These are phyloP conservation scores for Venturiaceae sp. DNA, from an alignment of 2,329 filamentous ascomycete genomes.

Conservation along the genomic window DNA sequence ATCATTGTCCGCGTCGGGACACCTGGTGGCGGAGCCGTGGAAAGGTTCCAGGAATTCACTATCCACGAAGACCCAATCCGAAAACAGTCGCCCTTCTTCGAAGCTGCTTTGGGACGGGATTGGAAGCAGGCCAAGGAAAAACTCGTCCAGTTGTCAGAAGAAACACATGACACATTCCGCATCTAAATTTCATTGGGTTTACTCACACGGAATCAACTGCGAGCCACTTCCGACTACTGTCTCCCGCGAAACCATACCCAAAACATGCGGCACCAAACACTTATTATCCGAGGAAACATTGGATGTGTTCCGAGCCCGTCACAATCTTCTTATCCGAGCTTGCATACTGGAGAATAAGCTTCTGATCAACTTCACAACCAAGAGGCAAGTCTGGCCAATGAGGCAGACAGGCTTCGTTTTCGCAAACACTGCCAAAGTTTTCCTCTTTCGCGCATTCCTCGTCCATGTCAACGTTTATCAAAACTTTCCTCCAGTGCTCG, in stretches of 20 bases:
- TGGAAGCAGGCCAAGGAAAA: neutral
- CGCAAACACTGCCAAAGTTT: neutral
- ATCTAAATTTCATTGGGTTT: neutral
- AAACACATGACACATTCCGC: neutral
- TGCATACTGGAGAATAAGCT: neutral
- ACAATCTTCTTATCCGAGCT: neutral
- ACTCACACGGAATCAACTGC: neutral
- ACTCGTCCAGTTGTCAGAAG: neutral
- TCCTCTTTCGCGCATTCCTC: neutral
- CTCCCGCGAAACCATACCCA: no score
- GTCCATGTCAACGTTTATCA: neutral
- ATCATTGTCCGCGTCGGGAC: neutral
- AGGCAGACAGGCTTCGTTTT: neutral
- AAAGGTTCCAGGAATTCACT: neutral
- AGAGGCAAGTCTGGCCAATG: neutral
- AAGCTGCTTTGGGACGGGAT: neutral
- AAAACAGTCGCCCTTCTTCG: neutral
- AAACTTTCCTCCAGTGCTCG: neutral
- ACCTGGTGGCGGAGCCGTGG: neutral
- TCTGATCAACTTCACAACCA: neutral
- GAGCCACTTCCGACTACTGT: neutral
- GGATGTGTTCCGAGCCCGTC: neutral
- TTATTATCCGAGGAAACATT: neutral
- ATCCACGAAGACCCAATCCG: neutral
- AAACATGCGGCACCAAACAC: no score